Evolutionary conservation across 495 filamentous ascomycete genomes (phyloP).

Genomic region (Bathelium albidoporum): DNA sequence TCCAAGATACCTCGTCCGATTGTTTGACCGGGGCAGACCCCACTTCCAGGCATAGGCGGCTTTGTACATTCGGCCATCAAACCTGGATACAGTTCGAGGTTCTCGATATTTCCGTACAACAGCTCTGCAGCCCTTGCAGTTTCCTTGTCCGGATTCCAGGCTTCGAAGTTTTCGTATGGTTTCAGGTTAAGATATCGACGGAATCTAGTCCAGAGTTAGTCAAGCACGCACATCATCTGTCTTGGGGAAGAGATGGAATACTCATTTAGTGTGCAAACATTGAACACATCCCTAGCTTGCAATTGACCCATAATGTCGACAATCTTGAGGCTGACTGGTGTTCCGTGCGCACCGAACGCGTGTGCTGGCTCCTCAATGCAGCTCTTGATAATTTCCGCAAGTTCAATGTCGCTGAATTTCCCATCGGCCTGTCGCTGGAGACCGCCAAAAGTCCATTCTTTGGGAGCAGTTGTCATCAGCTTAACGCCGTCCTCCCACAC

Average conservation of each 20-base stretch:
- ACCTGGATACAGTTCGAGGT: constrained; percentile 26
- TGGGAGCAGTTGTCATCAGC: constrained; percentile 42
- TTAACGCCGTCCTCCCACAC: too few species aligned
- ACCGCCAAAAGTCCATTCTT: constrained; percentile 46
- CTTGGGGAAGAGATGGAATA: constrained; percentile 9
- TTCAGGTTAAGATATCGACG: constrained; percentile 24
- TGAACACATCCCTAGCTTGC: constrained; percentile 24
- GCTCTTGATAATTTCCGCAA: constrained; percentile 47
- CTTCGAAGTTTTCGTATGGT: constrained; percentile 22
- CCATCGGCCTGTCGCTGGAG: constrained; percentile 46
- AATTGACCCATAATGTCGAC: constrained; percentile 26
- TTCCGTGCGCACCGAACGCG: constrained; percentile 25
- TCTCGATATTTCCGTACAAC: constrained; percentile 25
- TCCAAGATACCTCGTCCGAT: constrained; percentile 26
- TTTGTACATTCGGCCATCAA: constrained; percentile 27
- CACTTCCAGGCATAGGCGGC: constrained; percentile 24
- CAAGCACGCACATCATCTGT: background rate
- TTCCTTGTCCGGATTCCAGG: constrained; percentile 22
- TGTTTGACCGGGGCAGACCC: constrained; percentile 27
- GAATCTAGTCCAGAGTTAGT: constrained; percentile 17
- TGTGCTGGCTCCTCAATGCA: constrained; percentile 46
- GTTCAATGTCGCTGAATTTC: constrained; percentile 47
- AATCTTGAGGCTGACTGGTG: constrained; percentile 24
- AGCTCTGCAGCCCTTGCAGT: constrained; percentile 24
- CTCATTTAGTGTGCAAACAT: constrained; percentile 29